Conservation (phyloP, 2,329 filamentous ascomycete genomes). For the Huntiella decipiens region DNA sequence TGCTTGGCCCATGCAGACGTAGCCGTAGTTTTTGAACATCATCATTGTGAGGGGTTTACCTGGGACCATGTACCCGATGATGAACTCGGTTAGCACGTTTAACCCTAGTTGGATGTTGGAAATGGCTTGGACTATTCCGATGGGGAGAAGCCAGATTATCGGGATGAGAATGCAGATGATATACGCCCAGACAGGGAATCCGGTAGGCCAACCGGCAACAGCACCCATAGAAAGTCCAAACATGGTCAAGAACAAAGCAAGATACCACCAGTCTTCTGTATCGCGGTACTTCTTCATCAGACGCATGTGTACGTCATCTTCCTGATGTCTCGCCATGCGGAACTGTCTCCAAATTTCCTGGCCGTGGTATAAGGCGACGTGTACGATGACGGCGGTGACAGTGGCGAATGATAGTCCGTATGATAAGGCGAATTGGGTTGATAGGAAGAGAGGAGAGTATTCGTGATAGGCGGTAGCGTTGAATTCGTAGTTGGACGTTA, state of each 20-base stretch:
- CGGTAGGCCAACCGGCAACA: conserved; percentile 34
- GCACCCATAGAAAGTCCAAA: conserved; percentile 34
- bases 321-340: conserved; percentile 33
- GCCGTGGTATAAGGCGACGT: conserved; percentile 36
- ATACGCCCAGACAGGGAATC: conserved; percentile 39
- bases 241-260: conserved; percentile 32
- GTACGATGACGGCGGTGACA: conserved; percentile 39
- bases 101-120: conserved; percentile 46
- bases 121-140: conserved; percentile 41
- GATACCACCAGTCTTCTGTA: conserved; percentile 41
- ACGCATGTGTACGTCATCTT: conserved; percentile 40
- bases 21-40: conserved; percentile 60
- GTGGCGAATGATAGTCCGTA: conserved; percentile 52
- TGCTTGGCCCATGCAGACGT: conserved; percentile 47
- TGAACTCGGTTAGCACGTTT: conserved; percentile 54
- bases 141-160: conserved; percentile 38
- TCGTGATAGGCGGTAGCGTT: conserved; percentile 30
- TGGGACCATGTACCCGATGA: conserved; percentile 55
- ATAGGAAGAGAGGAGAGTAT: conserved; percentile 44
- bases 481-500: conserved; percentile 29
- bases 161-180: conserved; percentile 38
- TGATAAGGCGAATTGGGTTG: conserved; percentile 38
- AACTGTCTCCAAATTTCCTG: conserved; percentile 35
- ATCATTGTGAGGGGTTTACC: conserved; percentile 55
- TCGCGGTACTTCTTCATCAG: conserved; percentile 43